Percentiles rank a stretch among this genome's conserved stretches.
Evolutionary conservation across 1,284 basidiomycete species (phyloP).

Genomic region (Cryptococcus deneoformans): DNA sequence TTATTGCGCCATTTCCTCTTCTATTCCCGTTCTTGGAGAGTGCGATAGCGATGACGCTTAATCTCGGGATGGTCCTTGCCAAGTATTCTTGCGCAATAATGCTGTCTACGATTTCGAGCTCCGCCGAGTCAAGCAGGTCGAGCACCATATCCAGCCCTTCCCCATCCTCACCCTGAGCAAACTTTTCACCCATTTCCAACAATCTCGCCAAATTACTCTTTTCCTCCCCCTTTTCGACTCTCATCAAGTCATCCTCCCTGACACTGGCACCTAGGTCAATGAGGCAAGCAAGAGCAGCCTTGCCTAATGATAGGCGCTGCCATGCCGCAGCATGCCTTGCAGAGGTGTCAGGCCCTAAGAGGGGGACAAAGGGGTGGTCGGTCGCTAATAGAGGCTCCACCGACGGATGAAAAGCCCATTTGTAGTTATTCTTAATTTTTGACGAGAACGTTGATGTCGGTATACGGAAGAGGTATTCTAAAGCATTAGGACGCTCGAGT

Average conservation of each 20-base stretch:
- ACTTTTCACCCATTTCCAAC: constrained; percentile 8
- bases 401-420: constrained; percentile 12
- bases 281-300: constrained; percentile 4
- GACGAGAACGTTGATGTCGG: neutral
- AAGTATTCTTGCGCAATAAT: constrained; percentile 3
- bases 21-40: neutral
- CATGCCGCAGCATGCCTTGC: constrained; percentile 10
- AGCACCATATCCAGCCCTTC: constrained; percentile 11
- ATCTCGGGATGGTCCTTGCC: constrained; percentile 9
- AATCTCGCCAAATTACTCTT: constrained; percentile 18
- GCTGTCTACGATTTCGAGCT: neutral
- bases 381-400: constrained; percentile 5
- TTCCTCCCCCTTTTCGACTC: constrained; percentile 5
- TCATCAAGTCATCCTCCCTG: constrained; percentile 11
- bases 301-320: constrained; percentile 11
- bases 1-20: neutral
- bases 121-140: constrained; percentile 13
- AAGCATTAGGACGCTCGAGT: neutral
- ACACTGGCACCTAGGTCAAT: neutral
- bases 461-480: neutral
- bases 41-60: neutral
- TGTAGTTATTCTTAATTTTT: constrained; percentile 2
- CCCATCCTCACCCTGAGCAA: constrained; percentile 1
- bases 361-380: constrained; percentile 7
- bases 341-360: constrained; percentile 2